Evolutionary conservation across 257 asterid species (phyloP).

Genomic region (Nicotiana sylvestris): DNA sequence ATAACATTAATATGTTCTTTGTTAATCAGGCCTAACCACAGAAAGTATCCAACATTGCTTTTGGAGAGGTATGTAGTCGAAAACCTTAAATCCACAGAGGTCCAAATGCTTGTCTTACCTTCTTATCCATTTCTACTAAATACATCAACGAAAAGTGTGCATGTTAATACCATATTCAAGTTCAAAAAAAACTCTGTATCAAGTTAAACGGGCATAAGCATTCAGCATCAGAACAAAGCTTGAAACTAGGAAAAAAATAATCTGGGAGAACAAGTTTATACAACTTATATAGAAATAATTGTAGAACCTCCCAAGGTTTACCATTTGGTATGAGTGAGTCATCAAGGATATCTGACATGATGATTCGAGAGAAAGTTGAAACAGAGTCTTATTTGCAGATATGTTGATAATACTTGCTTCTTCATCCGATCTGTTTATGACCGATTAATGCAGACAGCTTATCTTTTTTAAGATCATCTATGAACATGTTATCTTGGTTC

Average conservation of each 20-base stretch:
- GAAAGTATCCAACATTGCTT: conserved; percentile 87
- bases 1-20: conserved; percentile 19
- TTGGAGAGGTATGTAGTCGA: conserved; percentile 77
- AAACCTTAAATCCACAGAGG: not conserved
- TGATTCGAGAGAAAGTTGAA: not conserved
- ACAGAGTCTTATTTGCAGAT: no score
- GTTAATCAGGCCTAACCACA: conserved; percentile 60
- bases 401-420: not conserved
- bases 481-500: not conserved
- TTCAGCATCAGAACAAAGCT: not conserved
- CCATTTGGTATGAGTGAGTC: not conserved
- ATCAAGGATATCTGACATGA: not conserved
- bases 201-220: not conserved
- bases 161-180: not conserved
- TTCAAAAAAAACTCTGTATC: not conserved
- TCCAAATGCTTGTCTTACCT: conserved; percentile 7
- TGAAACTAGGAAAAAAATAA: not conserved
- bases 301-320: not conserved
- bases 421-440: not conserved
- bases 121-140: conserved; percentile 5
- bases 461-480: no score
- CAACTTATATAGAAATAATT: not conserved
- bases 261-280: not conserved
- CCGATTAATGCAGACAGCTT: not conserved
- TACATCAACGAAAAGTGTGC: not conserved